Evolutionary conservation across 129 eudicot species (phyloP), one percentile per base, ranked within the genome.

Genomic region (Artemisia annua): DNA sequence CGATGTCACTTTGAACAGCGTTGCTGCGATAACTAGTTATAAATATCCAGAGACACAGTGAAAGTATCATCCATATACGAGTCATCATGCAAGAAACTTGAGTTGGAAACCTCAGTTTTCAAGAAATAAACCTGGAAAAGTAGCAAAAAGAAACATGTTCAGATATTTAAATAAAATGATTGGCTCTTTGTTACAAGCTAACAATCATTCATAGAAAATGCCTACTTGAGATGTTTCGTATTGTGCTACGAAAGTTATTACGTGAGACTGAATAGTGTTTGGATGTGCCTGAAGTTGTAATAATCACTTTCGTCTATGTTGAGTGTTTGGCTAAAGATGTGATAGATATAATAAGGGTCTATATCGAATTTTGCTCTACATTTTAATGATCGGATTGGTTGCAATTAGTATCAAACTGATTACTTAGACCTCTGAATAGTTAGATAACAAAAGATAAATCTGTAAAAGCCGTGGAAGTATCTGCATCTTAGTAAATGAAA

Each of bases 51-150:
- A 24, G 26, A 24, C 26, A 24, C 26, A 24, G 26, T 24, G 26
- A 24, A 24, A 24, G 26, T 24, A 24, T 24, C 26, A 24, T 24
- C 26, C 26, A 24, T 24, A 24, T 24, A 24, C 2, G 26, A 24
- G 26, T 24, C 26, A 24, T 24, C 26, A 2, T 77, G 61, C 32
- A 20, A 65, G 48, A 44, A 44, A 19, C 63, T 52, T 43, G 55
- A 1, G 28, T 30, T 2, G 43, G 63, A 69, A 76, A 68, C 75
- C 63, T 61, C 13, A 16, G 57, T 64, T 77, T 49, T 52, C 71
- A 77, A 51, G 20, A 70, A 77, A 69, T 7, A 16, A 61, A 61
- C 81, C 81, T 77, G 71, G 74, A 67, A 77, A 69, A 57, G 63
- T 69, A 35, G 26, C 24, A 24, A 54, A 67, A 67, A 67, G 11